phyloP scores from a whole-genome alignment of 305 asterid genomes.

The Vinca major region DNA sequence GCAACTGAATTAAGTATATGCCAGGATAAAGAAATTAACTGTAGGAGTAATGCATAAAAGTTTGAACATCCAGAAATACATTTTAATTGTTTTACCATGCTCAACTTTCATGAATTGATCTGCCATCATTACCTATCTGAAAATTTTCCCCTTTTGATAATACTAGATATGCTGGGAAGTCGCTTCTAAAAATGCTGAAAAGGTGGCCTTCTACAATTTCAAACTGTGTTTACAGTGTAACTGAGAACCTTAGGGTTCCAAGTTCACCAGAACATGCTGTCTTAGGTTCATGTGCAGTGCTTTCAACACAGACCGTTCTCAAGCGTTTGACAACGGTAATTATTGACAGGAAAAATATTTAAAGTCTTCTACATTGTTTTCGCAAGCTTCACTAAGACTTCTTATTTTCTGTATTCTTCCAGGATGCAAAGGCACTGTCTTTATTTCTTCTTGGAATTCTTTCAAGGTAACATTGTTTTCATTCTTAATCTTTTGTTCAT shows the following conservation, averaged over 20 bases:
- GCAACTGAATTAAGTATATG: not conserved
- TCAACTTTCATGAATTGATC: not conserved
- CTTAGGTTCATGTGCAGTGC: slow-evolving; percentile 95
- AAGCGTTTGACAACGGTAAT: slow-evolving; percentile 85
- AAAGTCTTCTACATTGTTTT: not conserved
- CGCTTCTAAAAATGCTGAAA: slow-evolving; percentile 79
- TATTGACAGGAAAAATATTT: slow-evolving; percentile 12
- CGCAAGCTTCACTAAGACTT: slow-evolving; percentile 23
- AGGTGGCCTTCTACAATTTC: slow-evolving; percentile 97
- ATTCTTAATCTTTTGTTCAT: slow-evolving; percentile 8
- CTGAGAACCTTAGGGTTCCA: slow-evolving; percentile 60
- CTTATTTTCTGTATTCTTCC: slow-evolving; percentile 29
- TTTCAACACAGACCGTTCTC: slow-evolving; percentile 81
- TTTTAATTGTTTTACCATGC: not conserved
- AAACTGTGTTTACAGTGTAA: slow-evolving; percentile 58
- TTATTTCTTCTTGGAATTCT: slow-evolving; percentile 92
- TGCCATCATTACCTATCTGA: not conserved
- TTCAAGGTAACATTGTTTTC: slow-evolving; percentile 48
- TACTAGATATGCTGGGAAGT: slow-evolving; percentile 68
- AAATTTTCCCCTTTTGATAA: not conserved
- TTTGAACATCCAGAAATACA: not conserved
- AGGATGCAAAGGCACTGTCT: slow-evolving; percentile 86
- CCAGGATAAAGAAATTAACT: not conserved
- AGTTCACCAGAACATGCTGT: slow-evolving; percentile 83
- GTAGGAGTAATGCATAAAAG: not conserved